A percentile compares a stretch with the other conserved stretches of the same genome.
These are phyloP conservation scores for Metarhizium rileyi DNA, from an alignment of 2,329 filamentous ascomycete species.

Conservation along the genomic window DNA sequence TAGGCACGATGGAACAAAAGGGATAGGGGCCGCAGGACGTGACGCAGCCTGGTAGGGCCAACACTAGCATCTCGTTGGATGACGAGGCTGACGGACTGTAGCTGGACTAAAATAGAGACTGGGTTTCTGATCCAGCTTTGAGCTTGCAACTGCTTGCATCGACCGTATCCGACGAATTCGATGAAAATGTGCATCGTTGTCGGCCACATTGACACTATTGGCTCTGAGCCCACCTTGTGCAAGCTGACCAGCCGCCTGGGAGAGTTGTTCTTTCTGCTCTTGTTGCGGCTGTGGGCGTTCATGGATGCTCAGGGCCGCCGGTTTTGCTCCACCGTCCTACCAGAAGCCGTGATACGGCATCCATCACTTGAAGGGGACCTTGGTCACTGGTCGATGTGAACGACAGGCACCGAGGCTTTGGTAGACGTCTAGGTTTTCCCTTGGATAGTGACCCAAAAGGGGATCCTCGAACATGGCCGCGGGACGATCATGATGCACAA, in stretches of 20 bases:
- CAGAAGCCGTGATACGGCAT: slow-evolving; percentile 1
- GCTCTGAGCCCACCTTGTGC: slow-evolving; percentile 8
- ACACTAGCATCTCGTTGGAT: slow-evolving; percentile 7
- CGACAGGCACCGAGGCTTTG: slow-evolving; percentile 1
- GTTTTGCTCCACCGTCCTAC: slow-evolving; percentile 3
- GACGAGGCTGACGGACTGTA: slow-evolving; percentile 4
- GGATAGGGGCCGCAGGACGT: slow-evolving; percentile 3
- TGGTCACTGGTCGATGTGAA: slow-evolving; percentile 1
- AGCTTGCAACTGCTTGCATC: slow-evolving; percentile 12
- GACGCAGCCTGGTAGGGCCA: slow-evolving; percentile 1
- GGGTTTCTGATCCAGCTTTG: slow-evolving; percentile 11
- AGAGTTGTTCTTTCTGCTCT: slow-evolving; percentile 9
- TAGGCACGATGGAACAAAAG: neutral
- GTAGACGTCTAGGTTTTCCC: neutral
- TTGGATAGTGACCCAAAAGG: neutral
- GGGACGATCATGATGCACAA: slow-evolving; percentile 8
- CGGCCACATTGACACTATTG: slow-evolving; percentile 1
- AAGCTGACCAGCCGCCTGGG: slow-evolving; percentile 13
- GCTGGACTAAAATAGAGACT: slow-evolving; percentile 5
- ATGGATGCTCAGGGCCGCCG: slow-evolving; percentile 9
- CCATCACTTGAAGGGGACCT: slow-evolving; percentile 1
- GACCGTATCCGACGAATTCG: slow-evolving; percentile 7
- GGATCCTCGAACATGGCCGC: neutral
- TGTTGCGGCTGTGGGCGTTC: slow-evolving; percentile 5
- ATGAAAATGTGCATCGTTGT: slow-evolving; percentile 5